Evolutionary conservation across 768 basidiomycete species (phyloP), one percentile per base, ranked within the genome.

Genomic region (Leccinum subtestaceum): DNA sequence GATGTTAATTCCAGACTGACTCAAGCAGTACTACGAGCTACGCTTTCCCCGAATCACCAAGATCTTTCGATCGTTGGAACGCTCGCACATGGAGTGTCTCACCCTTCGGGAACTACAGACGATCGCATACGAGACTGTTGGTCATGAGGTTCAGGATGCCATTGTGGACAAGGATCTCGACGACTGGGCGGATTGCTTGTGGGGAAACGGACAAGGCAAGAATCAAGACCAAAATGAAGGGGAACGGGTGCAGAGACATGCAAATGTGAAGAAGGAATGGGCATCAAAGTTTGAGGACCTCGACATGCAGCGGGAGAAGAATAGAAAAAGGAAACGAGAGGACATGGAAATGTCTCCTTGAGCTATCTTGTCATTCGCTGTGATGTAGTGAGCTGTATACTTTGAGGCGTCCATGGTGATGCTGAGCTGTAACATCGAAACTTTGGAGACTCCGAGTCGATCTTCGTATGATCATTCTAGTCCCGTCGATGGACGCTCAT

Each of bases 11-110:
- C 36, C 52, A 46, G 55, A 36, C 48, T 31, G 27, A 55, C 61
- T 32, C 2, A 21, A 57, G 13, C 60, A 93, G 91, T 78, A 87
- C 66, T 95, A 95, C 68, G 91, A 91, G 62, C 77, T 94, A 5
- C 87, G 94, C 21, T 95, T 89, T 70, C 91, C 94, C 0, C 80
- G 94, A 52, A 78, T 95, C 31, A 80, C 80, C 34, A 95, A 94
- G 68, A 73, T 86, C 2, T 83, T 82, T 69, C 82, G 87, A 7
- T 65, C 75, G 0, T 72, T 68, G 23, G 89, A 93, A 59, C 82
- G 93, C 17, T 69, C 75, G n/a, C 92, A 89, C 86, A 74, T 69
- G 34, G 84, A 87, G 34, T 80, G 80, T 19, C 65, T 80, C 31
- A 75, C 77, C 23, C 74, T 87, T 3, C 71, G 78, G 21, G 76